These are phyloP conservation scores for Crucihimalaya himalaica DNA, from an alignment of 345 rosid species.

Conservation along the genomic window DNA sequence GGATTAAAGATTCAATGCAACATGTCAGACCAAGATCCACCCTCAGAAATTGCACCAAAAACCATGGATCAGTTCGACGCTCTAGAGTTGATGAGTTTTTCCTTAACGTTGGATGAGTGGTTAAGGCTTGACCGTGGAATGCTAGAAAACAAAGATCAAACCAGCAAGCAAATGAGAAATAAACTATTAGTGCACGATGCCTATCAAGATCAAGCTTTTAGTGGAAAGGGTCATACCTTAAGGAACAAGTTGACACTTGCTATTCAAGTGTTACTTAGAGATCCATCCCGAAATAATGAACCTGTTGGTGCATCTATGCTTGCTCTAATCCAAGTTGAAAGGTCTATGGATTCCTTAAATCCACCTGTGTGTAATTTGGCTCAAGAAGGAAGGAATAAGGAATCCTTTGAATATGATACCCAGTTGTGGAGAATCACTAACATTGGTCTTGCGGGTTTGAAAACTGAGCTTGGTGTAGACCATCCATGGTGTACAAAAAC, in stretches of 20 bases:
- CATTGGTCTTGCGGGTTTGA: conserved; percentile 65
- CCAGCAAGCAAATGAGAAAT: conserved; percentile 31
- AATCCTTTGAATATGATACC: conserved; percentile 25
- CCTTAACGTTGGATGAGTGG: conserved; percentile 66
- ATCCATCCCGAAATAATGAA: conserved; percentile 63
- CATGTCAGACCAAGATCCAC: conserved; percentile 61
- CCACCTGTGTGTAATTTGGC: conserved; percentile 23
- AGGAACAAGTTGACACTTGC: conserved; percentile 57
- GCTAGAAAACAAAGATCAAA: conserved; percentile 40
- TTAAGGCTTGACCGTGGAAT: conserved; percentile 52
- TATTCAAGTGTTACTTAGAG: conserved; percentile 63
- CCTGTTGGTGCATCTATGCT: conserved; percentile 81
- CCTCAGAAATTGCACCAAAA: conserved; percentile 46
- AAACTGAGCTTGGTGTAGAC: conserved; percentile 42
- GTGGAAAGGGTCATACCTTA: conserved; percentile 38
- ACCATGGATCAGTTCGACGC: conserved; percentile 32
- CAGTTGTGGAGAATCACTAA: conserved; percentile 48
- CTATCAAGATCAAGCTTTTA: conserved; percentile 32
- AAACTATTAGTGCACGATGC: conserved; percentile 31
- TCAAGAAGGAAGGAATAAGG: conserved; percentile 21
- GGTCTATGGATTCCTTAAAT: conserved; percentile 34
- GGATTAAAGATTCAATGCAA: conserved; percentile 71
- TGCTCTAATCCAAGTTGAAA: conserved; percentile 64
- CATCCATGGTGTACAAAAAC: conserved; percentile 54
- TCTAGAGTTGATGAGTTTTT: conserved; percentile 49